Base-by-base conservation (phyloP, 805 yeast genomes). In the Cephaloascus albidus region DNA sequence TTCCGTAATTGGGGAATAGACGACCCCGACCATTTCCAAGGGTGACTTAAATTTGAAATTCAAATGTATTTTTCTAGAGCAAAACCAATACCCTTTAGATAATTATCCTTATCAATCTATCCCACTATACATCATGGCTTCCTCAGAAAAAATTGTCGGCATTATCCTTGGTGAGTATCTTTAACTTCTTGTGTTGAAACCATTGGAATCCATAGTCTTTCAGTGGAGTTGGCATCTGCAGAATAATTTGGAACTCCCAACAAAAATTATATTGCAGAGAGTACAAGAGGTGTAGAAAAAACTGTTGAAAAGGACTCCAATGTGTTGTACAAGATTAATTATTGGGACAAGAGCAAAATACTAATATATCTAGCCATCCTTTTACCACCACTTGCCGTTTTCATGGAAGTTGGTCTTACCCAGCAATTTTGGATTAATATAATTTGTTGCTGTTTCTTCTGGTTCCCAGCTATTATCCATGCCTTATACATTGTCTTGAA, bases 391-490 rank as follows among this genome's bases (percentile, higher is more conserved):
- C 69, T 83, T 49, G 85, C 89, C 28, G 93, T 83, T 45, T 81
- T 76, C 60, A 60, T 82, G 70, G 74, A 70, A 46, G 72, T 70
- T 50, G 93, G 90, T 45, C 68, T 76, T 48, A 76, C 84, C 47
- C 64, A 70, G 38, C 83, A 72, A 38, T 74, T 82, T 53, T 62
- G 81, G 58, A 71, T 83, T 55, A 82, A 81, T 68, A 54, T 79
- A 48, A 57, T 80, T 43, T 70, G 78, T 50, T 77, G 83, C 68
- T 44, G 67, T 49, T 79, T 74, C 57, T 60, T 68, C 47, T 78
- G 80, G 78, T 80, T 83, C 80, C 93, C 93, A 53, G 89, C 81
- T 64, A 81, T 82, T 61, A 61, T 83, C 48, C 86, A 82, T 55
- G 90, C 90, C 39, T 58, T 81, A 48, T 83, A 77, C 62, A 63